Base-by-base conservation (phyloP, 257 asterid genomes). In the Perilla frutescens region DNA sequence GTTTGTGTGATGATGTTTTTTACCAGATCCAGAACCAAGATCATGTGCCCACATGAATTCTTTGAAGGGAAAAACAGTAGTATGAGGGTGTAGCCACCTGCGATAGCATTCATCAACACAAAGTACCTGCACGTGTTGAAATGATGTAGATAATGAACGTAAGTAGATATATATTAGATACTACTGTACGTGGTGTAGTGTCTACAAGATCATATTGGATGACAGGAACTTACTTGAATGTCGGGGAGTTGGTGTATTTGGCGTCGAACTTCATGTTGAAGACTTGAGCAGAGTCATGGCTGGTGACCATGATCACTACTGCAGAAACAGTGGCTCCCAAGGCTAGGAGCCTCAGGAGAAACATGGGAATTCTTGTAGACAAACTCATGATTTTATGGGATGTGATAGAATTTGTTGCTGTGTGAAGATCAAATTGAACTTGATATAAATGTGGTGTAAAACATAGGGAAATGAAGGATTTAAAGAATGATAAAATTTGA, bases 1-100 rank as follows among this genome's bases (percentile, higher is more conserved):
- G 45, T 14, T 31, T 26, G 37, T 31, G 58, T 65, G 62, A 7
- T 44, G 34, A 34, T 34, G 10, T 58, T 40, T 13, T 71, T 63
- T 82, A 93, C 98, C 87, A 89, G 71, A 83, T 90, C 98, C 13
- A 80, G 54, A 53, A 87, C 75, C 76, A 93, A 77, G 84, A 88
- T 72, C 29, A 86, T 73, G 78, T 83, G 96, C 9, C 84, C 72
- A 31, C 62, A 76, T 43, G 83, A 71, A 32, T 59, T 81, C 84
- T 83, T 89, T 8, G 85, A 47, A 3, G 89, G 88, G 70, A 83
- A 68, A 66, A 90, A 87, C 13, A 91, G 74, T 8, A 86, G 82
- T 74, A 93, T 65, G 15, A 90, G 75, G 2, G 89, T 77, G 80
- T 93, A 90, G 10, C 77, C 88, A 70, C 89, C 74, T 64, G 93